Percentiles rank a stretch among this genome's conserved stretches.
These are phyloP conservation scores for Dendrocalamus latiflorus DNA, from an alignment of 202 grass and related monocot species.

Conservation along the genomic window DNA sequence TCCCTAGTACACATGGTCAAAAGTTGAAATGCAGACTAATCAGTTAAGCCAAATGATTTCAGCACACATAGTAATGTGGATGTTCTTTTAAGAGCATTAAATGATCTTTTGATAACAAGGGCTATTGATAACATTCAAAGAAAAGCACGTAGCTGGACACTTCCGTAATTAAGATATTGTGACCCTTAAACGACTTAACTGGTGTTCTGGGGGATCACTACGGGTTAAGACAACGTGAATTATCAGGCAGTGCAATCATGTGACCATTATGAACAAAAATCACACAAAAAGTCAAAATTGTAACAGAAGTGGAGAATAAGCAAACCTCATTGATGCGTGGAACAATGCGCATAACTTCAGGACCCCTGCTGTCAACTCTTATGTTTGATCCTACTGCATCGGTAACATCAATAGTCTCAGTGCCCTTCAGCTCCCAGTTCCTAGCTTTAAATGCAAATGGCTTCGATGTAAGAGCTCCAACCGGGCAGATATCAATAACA, in stretches of 20 bases:
- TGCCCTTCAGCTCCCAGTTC: constrained; percentile 95
- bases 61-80: not conserved
- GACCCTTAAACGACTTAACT: not conserved
- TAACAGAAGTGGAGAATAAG: constrained; percentile 3
- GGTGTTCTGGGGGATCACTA: not conserved
- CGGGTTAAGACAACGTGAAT: not conserved
- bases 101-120: not conserved
- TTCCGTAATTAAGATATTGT: not conserved
- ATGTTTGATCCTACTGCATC: constrained; percentile 98
- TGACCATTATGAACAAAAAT: not conserved
- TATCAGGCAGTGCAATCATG: not conserved
- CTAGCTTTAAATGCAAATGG: constrained; percentile 99
- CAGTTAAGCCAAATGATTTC: not conserved
- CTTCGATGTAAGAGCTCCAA: constrained; percentile 97
- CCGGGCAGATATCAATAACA: constrained; percentile 98
- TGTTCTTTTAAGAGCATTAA: not conserved
- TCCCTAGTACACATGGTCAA: not conserved
- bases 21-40: not conserved
- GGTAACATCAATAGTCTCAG: constrained; percentile 94
- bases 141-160: not conserved
- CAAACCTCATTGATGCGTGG: constrained; percentile 93
- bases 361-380: constrained; percentile 91
- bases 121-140: not conserved
- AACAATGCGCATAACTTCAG: constrained; percentile 95
- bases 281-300: not conserved